Evolutionary conservation across 1,284 basidiomycete genomes (phyloP).

Genomic region (Ganoderma resinaceum): DNA sequence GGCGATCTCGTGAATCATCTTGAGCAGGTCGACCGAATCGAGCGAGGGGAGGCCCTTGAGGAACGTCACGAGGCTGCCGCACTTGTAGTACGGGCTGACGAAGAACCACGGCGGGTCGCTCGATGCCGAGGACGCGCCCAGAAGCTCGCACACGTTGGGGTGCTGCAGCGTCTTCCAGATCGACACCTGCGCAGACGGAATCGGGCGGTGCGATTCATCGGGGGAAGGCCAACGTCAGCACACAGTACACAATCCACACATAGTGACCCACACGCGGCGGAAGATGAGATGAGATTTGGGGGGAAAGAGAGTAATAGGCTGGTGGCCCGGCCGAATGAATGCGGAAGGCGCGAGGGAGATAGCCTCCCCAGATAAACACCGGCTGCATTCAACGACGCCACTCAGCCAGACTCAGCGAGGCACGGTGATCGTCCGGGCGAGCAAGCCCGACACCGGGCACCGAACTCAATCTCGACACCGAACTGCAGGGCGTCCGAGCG

Average conservation of each 20-base stretch:
- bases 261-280: slow-evolving; percentile 5
- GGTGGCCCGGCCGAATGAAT: neutral
- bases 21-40: slow-evolving; percentile 53
- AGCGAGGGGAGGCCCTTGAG: slow-evolving; percentile 47
- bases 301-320: neutral
- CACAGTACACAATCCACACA: neutral
- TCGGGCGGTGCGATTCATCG: slow-evolving; percentile 3
- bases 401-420: neutral
- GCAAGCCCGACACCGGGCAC: neutral
- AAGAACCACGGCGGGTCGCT: slow-evolving; percentile 55
- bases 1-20: slow-evolving; percentile 74
- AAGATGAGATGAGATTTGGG: neutral
- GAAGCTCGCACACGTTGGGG: slow-evolving; percentile 49
- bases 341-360: neutral
- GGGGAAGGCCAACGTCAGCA: slow-evolving; percentile 4
- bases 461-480: slow-evolving; percentile 7
- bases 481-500: neutral
- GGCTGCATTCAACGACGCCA: neutral
- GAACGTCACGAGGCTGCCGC: slow-evolving; percentile 53
- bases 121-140: slow-evolving; percentile 51
- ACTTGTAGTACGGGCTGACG: slow-evolving; percentile 63
- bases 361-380: slow-evolving; percentile 6
- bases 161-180: slow-evolving; percentile 50
- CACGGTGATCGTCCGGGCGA: neutral
- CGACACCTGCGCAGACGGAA: slow-evolving; percentile 27